Evolutionary conservation across 1,139 yeast species (phyloP), one percentile per base, ranked within the genome.

Genomic region (Suhomyces bokatorum): DNA sequence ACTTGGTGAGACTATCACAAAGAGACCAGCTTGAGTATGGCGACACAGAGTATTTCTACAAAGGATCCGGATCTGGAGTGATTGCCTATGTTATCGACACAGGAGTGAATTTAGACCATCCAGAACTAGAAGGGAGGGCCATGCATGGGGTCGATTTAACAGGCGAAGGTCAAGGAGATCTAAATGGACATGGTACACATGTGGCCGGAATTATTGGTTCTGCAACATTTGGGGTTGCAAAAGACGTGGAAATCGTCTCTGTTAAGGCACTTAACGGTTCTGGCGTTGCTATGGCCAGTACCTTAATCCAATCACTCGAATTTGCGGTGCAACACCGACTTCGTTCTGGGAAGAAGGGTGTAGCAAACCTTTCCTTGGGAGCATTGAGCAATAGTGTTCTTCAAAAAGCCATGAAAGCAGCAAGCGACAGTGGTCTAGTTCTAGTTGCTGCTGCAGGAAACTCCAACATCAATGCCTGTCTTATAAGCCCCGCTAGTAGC

Each of bases 361-460:
- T 89, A 7, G 88, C 85, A n/a, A 89, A 88, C 56, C 69, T 89
- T 57, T 86, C 95, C 0, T 69, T 89, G 30, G 96, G 97, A 0
- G 83, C 96, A 0, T 69, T 78, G 2, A 79, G 78, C 45, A 87
- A 85, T 58, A 61, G 73, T 0, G 77, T 87, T 2, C 69, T 90
- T 48, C 87, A 88, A 56, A 71, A 76, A 32, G 97, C 96, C 0
- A 76, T 90, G 2, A 76, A 78, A 50, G 91, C 87, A 14, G 89
- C 93, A 0, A 70, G 73, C 9, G 73, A 78, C 12, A 75, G 85
- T 1, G 97, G 96, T 0, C 59, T 91, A 36, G 80, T 88, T 1
- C 74, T 88, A 22, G 88, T 88, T n/a, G 95, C 78, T 2, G 96
- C 97, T 0, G 97, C 96, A 0, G 97, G 97, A 1, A 90, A 90